Base-by-base conservation (phyloP, 2,329 filamentous ascomycete genomes). In the Rasamsonia emersonii region DNA sequence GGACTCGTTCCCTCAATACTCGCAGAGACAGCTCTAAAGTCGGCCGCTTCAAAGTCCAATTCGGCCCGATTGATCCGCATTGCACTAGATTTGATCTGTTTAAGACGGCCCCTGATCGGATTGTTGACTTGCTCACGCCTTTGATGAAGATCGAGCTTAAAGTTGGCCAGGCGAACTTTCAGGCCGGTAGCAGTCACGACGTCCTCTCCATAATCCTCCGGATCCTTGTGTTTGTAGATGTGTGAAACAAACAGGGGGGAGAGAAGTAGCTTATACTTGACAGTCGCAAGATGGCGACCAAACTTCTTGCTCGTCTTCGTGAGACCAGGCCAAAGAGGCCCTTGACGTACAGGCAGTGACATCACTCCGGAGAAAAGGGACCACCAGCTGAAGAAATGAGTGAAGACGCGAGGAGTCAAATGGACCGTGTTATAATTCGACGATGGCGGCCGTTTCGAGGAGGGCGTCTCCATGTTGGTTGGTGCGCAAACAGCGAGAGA, bases 301-400 rank as follows among this genome's bases (percentile, higher is more conserved):
- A 98, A 98, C 56, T 98, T 98, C 64, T 98, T 98, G 68, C 86
- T 95, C 27, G 86, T 91, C 67, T 94, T 95, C 46, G 95, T 91
- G 15, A 86, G 74, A 0, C 86, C 86, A 4, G 88, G 89, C 78
- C 88, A 98, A 3, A 98, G 70, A 28, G 75, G 73, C 10, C 91
- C 91, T 63, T 98, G 93, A 1, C 91, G 84, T 36, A 98, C 82
- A 8, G 91, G 93, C 17, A 98, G 69, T 8, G 89, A 93, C 79
- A 96, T 86, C 6, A 89, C 82, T 1, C 89, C 88, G 6, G 86
- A 86, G 59, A 98, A 98, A 45, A 96, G 77, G 1, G 83, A 89
- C 86, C 88, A 96, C 91, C 91, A 98, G 36, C 79, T 78, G 63
- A 88, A 96, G 67, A 98, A 98, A 55, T 98, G 91, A 0, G 89